Conservation (phyloP, 331 rosid species). For the Malus hybrid region DNA sequence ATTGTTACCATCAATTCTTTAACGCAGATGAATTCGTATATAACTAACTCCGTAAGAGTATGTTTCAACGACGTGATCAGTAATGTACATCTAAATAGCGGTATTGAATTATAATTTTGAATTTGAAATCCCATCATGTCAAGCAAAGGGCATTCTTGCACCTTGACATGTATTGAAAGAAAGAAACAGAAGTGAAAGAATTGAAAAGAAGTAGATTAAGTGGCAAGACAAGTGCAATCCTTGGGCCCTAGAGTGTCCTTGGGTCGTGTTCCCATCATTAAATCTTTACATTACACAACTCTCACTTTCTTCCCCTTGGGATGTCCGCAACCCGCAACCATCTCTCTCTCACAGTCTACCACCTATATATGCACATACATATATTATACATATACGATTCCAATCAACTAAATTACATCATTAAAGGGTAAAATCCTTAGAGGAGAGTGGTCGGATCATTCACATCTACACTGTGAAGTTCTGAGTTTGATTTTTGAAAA, state of each 20-base stretch:
- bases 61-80: neutral
- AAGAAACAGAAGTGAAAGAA: neutral
- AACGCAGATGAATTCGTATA: too few relatives aligned
- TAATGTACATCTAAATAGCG: too few relatives aligned
- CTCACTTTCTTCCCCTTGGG: conserved; percentile 36
- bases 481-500: too few relatives aligned
- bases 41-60: too few relatives aligned
- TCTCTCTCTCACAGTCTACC: conserved; percentile 3
- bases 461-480: neutral
- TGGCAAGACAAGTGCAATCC: conserved; percentile 39
- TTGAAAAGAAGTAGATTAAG: conserved; percentile 1
- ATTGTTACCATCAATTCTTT: neutral
- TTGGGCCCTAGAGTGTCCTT: conserved; percentile 51
- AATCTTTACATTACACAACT: neutral
- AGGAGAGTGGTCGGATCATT: neutral
- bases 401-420: too few relatives aligned
- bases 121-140: neutral
- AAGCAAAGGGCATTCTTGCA: conserved; percentile 22
- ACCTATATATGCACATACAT: too few relatives aligned
- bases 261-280: conserved; percentile 48
- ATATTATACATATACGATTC: too few relatives aligned
- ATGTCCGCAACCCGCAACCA: conserved; percentile 43
- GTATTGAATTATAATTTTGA: neutral
- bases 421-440: too few relatives aligned
- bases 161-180: neutral